A percentile compares a stretch with the other conserved stretches of the same genome.
phyloP scores from a whole-genome alignment of 345 rosid genomes.

The Acer campestre region DNA sequence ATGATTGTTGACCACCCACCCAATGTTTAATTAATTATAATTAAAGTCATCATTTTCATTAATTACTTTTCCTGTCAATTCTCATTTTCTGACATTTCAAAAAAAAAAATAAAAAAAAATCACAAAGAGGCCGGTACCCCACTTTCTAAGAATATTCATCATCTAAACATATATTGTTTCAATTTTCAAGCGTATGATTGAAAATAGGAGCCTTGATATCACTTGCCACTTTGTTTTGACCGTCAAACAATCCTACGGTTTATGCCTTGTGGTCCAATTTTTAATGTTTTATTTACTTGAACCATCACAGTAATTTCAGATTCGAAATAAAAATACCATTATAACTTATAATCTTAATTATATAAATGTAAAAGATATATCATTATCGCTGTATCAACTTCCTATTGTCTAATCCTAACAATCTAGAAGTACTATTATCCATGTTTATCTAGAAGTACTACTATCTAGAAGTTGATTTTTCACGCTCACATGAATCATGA shows the following conservation, averaged over 20 bases:
- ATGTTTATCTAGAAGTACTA: too few relatives aligned
- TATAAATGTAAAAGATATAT: too few relatives aligned
- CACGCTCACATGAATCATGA: too few relatives aligned
- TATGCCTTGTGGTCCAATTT: neutral
- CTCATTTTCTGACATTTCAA: neutral
- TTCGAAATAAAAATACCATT: too few relatives aligned
- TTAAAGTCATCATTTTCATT: neutral
- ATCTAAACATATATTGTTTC: neutral
- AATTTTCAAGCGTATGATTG: neutral
- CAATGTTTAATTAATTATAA: neutral
- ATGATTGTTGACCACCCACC: conserved; percentile 19
- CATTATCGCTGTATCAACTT: too few relatives aligned
- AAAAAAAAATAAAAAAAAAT: neutral
- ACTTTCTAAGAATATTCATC: neutral
- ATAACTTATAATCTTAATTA: too few relatives aligned
- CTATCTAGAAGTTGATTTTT: too few relatives aligned
- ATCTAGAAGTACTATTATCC: too few relatives aligned
- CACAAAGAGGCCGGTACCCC: neutral
- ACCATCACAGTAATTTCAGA: too few relatives aligned
- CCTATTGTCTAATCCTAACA: too few relatives aligned
- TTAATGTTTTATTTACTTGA: too few relatives aligned
- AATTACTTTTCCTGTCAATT: neutral
- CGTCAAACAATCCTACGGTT: neutral
- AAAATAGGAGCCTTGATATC: neutral
- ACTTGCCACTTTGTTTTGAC: neutral